Base-by-base conservation (phyloP, 768 basidiomycete genomes). In the Goffeauzyma gilvescens region DNA sequence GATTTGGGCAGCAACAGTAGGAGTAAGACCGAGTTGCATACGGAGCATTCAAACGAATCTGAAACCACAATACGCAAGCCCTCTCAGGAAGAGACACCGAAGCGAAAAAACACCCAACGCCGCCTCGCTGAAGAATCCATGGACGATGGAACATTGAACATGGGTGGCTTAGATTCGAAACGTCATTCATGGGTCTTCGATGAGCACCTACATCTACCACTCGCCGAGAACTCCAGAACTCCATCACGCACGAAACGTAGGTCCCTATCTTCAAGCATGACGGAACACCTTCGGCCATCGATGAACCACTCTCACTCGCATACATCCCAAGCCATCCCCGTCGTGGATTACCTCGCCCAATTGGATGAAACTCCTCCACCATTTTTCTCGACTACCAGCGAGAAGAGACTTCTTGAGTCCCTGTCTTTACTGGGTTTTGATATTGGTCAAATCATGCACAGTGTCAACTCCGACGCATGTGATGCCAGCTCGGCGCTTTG, bases 161-260 rank as follows among this genome's bases (percentile, higher is more conserved):
- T 14, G 27, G 35, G 42, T 27, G 33, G 6, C 31, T 43, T 15
- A 44, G 48, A 50, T 20, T 48, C 50, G 18, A 44, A 35, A 14
- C 34, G 44, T 13, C 44, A 45, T 14, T 45, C 44, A 3, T 31
- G 4, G 15, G 37, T 45, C n/a, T 41, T 50, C 32, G 59, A 57
- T 21, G 55, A 64, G 10, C 56, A 54, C 18, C 69, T 12, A 73
- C 82, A 21, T 76, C 78, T 22, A 58, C 71, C 84, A 4, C 67
- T 66, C 2, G 55, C 62, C 3, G 48, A 50, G 13, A 61, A 64
- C 44, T 63, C 76, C 18, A 81, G 89, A 9, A 98, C 90, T 0
- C 90, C 90, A 4, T 85, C 79, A 3, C 75, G 89, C 9, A 96
- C 90, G 2, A 98, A 98, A 60, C 78, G 90, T 4, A 80, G 90